Percentiles rank a stretch among this genome's conserved stretches.
Evolutionary conservation across 2,329 filamentous ascomycete species (phyloP).

Genomic region (Botryotinia convoluta): DNA sequence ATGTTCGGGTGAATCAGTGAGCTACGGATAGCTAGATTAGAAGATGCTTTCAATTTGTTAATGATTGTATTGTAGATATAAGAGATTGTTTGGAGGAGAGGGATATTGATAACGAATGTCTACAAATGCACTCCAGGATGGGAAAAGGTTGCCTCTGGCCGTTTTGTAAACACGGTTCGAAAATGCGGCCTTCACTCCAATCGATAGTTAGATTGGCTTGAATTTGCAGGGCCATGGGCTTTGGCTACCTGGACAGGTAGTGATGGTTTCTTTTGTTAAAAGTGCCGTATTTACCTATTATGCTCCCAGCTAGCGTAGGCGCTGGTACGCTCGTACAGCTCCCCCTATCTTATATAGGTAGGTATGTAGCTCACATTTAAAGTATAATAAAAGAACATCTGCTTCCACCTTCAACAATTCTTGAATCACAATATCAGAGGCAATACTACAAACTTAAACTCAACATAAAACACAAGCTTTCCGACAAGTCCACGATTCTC

Average conservation of each 20-base stretch:
- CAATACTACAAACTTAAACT: too few species aligned
- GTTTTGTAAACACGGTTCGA: background rate
- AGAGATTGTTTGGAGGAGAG: background rate
- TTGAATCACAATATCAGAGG: too few species aligned
- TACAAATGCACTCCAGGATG: background rate
- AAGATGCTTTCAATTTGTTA: rapidly evolving
- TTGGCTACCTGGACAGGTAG: too few species aligned
- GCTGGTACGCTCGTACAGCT: too few species aligned
- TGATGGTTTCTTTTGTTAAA: background rate
- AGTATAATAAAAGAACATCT: background rate
- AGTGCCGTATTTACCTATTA: background rate
- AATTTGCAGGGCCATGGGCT: background rate
- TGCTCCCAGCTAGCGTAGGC: too few species aligned
- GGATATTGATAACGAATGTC: background rate
- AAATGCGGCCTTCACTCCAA: background rate
- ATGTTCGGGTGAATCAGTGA: too few species aligned
- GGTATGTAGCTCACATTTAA: background rate
- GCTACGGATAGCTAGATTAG: background rate
- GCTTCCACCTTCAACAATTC: too few species aligned
- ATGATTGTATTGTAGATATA: background rate
- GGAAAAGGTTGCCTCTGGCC: background rate
- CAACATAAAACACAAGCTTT: too few species aligned
- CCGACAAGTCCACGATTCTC: too few species aligned
- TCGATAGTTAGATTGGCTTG: background rate
- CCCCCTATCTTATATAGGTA: background rate